Percentiles rank a stretch among this genome's conserved stretches.
Evolutionary conservation across 2,329 filamentous ascomycete genomes (phyloP).

Genomic region (Uncinocarpus reesii): DNA sequence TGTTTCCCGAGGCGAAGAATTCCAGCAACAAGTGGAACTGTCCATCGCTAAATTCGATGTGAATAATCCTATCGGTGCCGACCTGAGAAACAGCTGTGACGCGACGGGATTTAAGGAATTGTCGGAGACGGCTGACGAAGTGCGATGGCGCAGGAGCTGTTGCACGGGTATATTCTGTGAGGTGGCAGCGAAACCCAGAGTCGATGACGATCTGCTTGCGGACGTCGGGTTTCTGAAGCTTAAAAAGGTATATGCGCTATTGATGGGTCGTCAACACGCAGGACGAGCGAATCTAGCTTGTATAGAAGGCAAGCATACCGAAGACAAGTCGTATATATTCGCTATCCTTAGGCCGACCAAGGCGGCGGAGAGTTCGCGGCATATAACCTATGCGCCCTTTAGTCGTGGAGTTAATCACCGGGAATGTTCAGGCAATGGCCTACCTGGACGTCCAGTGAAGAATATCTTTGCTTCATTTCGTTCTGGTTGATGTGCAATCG

Average conservation of each 20-base stretch:
- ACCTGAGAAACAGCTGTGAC: conserved; percentile 74
- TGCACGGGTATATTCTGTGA: conserved; percentile 81
- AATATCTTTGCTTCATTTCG: conserved; percentile 50
- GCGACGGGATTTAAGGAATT: conserved; percentile 75
- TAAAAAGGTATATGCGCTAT: conserved; percentile 81
- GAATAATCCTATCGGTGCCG: conserved; percentile 85
- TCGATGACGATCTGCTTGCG: conserved; percentile 88
- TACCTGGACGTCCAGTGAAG: conserved; percentile 49
- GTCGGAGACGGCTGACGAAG: conserved; percentile 77
- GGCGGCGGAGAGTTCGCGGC: conserved; percentile 73
- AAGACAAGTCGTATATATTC: conserved; percentile 93
- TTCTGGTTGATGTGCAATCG: neutral
- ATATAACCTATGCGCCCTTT: conserved; percentile 60
- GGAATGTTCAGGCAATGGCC: neutral
- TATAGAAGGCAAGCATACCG: conserved; percentile 37
- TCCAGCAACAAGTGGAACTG: conserved; percentile 79
- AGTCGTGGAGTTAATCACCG: too few species aligned
- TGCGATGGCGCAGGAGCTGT: conserved; percentile 73
- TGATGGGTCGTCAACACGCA: too few species aligned
- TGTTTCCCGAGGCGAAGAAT: conserved; percentile 92
- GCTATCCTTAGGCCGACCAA: conserved; percentile 71
- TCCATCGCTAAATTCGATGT: conserved; percentile 87
- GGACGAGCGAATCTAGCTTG: too few species aligned
- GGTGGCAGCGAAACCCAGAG: conserved; percentile 88
- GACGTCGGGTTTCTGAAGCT: conserved; percentile 80